Conservation (phyloP, 2,329 filamentous ascomycete species). For the Dendrostoma leiphaemia region DNA sequence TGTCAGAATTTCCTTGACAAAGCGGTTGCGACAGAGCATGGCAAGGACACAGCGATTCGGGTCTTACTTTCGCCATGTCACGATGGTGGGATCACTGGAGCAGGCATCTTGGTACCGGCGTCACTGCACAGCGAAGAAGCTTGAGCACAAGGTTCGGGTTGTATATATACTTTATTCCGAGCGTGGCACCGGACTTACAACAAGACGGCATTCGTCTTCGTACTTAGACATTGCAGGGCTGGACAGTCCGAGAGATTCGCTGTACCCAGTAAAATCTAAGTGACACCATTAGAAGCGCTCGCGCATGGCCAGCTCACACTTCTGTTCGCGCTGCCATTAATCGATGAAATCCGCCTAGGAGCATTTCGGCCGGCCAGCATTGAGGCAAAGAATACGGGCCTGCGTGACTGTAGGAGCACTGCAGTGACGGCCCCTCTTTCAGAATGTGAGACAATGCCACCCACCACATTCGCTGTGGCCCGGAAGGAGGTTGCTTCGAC, state of each 20-base stretch:
- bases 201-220: neutral
- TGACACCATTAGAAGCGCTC: too few species aligned
- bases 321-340: too few species aligned
- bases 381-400: neutral
- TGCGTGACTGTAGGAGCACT: neutral
- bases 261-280: too few species aligned
- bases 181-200: neutral
- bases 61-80: conserved; percentile 56
- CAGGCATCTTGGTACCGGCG: conserved; percentile 57
- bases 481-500: too few species aligned
- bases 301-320: too few species aligned
- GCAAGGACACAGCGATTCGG: conserved; percentile 24
- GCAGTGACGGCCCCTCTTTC: neutral
- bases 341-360: too few species aligned
- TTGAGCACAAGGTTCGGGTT: neutral
- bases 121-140: conserved; percentile 28
- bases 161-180: neutral
- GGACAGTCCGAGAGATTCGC: too few species aligned
- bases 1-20: conserved; percentile 68
- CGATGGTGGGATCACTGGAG: conserved; percentile 60
- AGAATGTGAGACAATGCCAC: neutral
- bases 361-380: too few species aligned
- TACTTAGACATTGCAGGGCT: too few species aligned
- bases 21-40: conserved; percentile 42
- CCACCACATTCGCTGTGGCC: neutral